Percentiles rank a stretch among this genome's conserved stretches.
phyloP scores from a whole-genome alignment of 306 rosid genomes.

The Macrotyloma uniflorum region DNA sequence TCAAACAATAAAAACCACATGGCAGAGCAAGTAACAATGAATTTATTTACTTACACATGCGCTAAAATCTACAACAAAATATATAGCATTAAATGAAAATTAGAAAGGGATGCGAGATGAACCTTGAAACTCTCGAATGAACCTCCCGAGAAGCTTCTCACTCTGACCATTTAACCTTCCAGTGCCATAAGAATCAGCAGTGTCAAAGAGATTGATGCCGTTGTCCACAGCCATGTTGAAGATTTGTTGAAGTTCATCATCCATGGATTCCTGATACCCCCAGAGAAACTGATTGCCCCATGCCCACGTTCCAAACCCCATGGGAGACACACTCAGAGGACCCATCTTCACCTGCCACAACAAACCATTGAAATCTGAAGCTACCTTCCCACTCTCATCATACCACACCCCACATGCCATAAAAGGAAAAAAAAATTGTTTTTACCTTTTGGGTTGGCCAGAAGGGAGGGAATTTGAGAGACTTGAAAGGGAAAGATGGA shows the following conservation, averaged over 20 bases:
- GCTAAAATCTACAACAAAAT: background rate
- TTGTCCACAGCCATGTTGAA: slow-evolving; percentile 75
- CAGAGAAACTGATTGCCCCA: slow-evolving; percentile 98
- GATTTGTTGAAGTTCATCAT: slow-evolving; percentile 73
- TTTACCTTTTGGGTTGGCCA: slow-evolving; percentile 82
- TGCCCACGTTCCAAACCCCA: slow-evolving; percentile 99
- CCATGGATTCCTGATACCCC: slow-evolving; percentile 91
- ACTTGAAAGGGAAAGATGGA: slow-evolving; percentile 59
- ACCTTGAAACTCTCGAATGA: slow-evolving; percentile 78
- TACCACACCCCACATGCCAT: background rate
- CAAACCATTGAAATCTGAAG: background rate
- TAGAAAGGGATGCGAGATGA: slow-evolving; percentile 11
- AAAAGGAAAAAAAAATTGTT: slow-evolving; percentile 37
- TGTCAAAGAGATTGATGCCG: slow-evolving; percentile 88
- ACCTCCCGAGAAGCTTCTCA: slow-evolving; percentile 82
- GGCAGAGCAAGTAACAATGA: background rate
- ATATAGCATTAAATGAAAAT: background rate
- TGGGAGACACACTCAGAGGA: slow-evolving; percentile 81
- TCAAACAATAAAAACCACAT: background rate
- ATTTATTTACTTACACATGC: background rate
- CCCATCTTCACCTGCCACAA: slow-evolving; percentile 81
- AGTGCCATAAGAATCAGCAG: slow-evolving; percentile 95
- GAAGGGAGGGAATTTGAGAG: slow-evolving; percentile 66
- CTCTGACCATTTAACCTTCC: slow-evolving; percentile 92
- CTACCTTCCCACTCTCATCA: background rate